Percentiles rank a stretch among this genome's conserved stretches.
phyloP scores from a whole-genome alignment of 192 early-diverging fungal species.

The Podila clonocystis region DNA sequence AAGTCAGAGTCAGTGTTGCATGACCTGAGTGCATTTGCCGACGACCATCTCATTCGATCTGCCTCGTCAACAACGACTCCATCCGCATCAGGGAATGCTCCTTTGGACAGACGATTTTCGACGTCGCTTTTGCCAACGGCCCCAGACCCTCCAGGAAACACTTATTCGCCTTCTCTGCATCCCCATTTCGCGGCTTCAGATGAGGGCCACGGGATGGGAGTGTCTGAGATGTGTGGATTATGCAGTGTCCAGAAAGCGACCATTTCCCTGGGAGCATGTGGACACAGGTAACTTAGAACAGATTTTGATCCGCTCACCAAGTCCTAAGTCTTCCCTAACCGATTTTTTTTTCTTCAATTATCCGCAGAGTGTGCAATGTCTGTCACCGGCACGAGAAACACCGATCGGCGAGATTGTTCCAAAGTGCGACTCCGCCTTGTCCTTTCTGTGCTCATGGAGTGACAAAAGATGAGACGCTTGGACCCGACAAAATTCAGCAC shows the following conservation, averaged over 20 bases:
- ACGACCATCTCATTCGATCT: background rate
- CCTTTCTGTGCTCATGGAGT: conserved; percentile 33
- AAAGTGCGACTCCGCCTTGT: conserved; percentile 16
- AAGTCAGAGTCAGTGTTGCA: conserved; percentile 31
- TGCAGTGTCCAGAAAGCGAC: conserved; percentile 26
- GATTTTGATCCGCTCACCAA: background rate
- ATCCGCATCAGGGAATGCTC: background rate
- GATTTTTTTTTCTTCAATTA: background rate
- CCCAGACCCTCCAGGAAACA: background rate
- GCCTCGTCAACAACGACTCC: background rate
- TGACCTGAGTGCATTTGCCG: conserved; percentile 1
- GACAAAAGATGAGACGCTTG: background rate
- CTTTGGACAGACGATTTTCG: background rate
- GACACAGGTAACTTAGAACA: conserved; percentile 22
- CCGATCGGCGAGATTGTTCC: conserved; percentile 18
- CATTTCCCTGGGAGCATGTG: conserved; percentile 20
- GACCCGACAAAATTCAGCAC: too few relatives aligned
- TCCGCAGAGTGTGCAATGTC: conserved; percentile 29
- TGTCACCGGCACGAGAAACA: conserved; percentile 42
- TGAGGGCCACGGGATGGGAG: background rate
- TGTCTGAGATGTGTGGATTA: conserved; percentile 16
- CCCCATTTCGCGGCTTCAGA: background rate
- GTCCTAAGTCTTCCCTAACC: background rate
- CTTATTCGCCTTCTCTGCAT: background rate
- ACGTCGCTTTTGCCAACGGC: background rate